phyloP scores from a whole-genome alignment of 139 green algal genomes.

The Micromonas commoda region DNA sequence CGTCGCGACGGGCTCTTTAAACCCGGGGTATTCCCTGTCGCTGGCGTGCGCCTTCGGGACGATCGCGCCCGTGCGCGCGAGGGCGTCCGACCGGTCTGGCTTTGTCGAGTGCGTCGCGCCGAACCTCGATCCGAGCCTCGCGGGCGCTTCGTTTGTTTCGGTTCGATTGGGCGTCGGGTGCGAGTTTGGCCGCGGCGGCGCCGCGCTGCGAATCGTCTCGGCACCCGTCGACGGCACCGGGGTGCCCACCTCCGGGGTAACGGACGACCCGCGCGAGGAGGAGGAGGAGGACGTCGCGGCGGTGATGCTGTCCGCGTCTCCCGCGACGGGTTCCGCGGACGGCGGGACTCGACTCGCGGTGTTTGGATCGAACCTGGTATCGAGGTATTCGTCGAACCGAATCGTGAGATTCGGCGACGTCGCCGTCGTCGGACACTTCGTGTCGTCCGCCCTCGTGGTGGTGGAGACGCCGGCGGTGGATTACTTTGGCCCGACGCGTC shows the following conservation, averaged over 20 bases:
- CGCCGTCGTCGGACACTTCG: background rate
- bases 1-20: background rate
- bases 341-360: background rate
- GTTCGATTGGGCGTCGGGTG: constrained; percentile 1
- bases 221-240: background rate
- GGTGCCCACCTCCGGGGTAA: background rate
- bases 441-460: background rate
- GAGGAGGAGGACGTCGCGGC: background rate
- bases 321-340: too few relatives aligned
- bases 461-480: background rate
- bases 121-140: background rate
- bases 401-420: background rate
- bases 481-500: background rate
- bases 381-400: too few relatives aligned
- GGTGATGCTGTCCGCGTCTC: too few relatives aligned
- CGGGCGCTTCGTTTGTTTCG: too few relatives aligned
- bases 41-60: constrained; percentile 2
- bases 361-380: background rate
- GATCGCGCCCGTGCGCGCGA: background rate
- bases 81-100: background rate
- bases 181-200: background rate
- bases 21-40: background rate
- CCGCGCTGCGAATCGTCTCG: background rate
- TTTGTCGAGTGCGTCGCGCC: background rate
- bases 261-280: background rate